A percentile compares a stretch with the other conserved stretches of the same genome.
These are phyloP conservation scores for Clathrospora elynae DNA, from an alignment of 2,329 filamentous ascomycete genomes.

Conservation along the genomic window DNA sequence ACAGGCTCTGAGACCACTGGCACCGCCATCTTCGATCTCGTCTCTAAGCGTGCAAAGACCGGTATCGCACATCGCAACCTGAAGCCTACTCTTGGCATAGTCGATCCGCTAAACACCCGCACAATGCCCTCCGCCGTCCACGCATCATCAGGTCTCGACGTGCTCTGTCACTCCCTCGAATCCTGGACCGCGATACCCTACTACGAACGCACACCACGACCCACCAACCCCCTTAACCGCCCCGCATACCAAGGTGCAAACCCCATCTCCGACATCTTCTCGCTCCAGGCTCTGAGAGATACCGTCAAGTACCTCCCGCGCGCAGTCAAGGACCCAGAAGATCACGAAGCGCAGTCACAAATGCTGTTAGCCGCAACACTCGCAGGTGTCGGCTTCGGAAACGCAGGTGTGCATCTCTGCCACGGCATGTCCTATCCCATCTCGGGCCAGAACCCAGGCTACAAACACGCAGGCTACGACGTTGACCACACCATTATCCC, in stretches of 20 bases:
- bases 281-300: constrained; percentile 77
- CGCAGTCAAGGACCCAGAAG: constrained; percentile 84
- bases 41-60: constrained; percentile 88
- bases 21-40: constrained; percentile 96
- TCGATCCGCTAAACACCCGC: constrained; percentile 83
- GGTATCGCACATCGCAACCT: constrained; percentile 94
- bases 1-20: constrained; percentile 95
- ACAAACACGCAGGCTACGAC: constrained; percentile 85
- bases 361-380: constrained; percentile 96
- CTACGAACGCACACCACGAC: constrained; percentile 80
- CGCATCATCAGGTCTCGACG: constrained; percentile 88
- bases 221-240: constrained; percentile 84
- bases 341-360: constrained; percentile 88
- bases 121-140: constrained; percentile 97
- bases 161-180: constrained; percentile 92
- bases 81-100: constrained; percentile 92
- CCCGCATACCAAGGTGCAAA: constrained; percentile 98
- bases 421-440: constrained; percentile 98
- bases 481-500: constrained; percentile 82
- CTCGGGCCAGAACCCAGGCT: constrained; percentile 89
- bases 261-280: constrained; percentile 97
- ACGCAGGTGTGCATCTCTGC: constrained; percentile 90
- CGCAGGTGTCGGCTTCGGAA: constrained; percentile 95
- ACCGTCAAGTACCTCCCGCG: constrained; percentile 93
- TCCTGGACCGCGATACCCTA: constrained; percentile 98